Base-by-base conservation (phyloP, 148 eudicot species). In the Spergularia bocconei region DNA sequence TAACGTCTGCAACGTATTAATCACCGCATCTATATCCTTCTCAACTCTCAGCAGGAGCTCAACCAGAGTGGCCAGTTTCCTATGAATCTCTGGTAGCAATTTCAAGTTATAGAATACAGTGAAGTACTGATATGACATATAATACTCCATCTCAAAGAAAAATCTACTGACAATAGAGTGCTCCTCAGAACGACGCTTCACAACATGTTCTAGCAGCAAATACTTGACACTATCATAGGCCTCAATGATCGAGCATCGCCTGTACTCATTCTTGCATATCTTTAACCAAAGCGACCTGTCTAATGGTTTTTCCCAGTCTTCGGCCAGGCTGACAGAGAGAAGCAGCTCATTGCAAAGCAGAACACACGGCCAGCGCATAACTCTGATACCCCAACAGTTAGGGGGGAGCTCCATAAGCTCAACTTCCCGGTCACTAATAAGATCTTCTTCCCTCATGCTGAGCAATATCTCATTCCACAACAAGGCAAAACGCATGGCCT, bases 311-410 rank as follows among this genome's bases (percentile, higher is more conserved):
- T 69, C 87, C 74, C 80, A 76, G 79, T 86, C 91, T 29, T 71
- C 77, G 0, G 96, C 98, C 77, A 91, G 96, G 70, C 81, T 83
- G 63, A 94, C 84, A 74, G 97, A 91, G 11, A 94, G 89, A 58
- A 90, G 87, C 52, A 94, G 91, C 89, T 94, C 98, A 60, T 94
- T 91, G 82, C 93, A 87, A 9, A 94, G 88, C 54, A 94, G 90
- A 66, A 82, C 59, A 83, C 98, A 91, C 5, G 98, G 98, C 98
- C 98, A 94, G 15, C 98, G 95, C 80, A 94, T 76, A 70, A 94
- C 98, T 73, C 84, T 88, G 11, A 94, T 91, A 2, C 78, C 83
- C 98, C 98, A 94, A 78, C 88, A 82, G 67, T 88, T 94, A 9
- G 90, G 97, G 0, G 96, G 90, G 74, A 94, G 87, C 81, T 94